Evolutionary conservation across 495 filamentous ascomycete species (phyloP), one percentile per base, ranked within the genome.

Genomic region (Penicillium subrubescens): DNA sequence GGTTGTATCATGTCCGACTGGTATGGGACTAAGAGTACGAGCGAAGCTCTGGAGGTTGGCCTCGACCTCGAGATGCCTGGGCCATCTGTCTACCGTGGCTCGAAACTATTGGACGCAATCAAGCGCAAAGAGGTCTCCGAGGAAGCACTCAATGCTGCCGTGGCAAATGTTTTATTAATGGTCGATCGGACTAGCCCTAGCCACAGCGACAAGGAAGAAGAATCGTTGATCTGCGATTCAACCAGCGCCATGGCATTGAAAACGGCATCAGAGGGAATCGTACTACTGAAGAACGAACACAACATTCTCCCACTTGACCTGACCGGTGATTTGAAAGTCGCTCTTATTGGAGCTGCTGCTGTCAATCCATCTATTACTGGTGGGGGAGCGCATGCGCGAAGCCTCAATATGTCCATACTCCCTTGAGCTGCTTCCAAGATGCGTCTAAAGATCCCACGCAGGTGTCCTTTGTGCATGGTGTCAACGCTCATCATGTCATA

Each of bases 21-120:
- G 29, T 27, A 50, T 6, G 61, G 61, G n/a, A 43, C 37, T 5
- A 50, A 63, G 17, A 37, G 53, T 23, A 63, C 61, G 5, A 31
- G 27, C 35, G n/a, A 25, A 8, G 33, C 39, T 10, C 10, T 63
- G 3, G n/a, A 33, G 12, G 61, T 53, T 4, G 61, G 61, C 4
- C 25, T 63, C 23, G 61, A 44, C 23, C 39, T 63, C 2, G 61
- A 63, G 44, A 44, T 63, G 29, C 61, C 61, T 1, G 61, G 61
- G 3, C 53, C 53, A 50, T 15, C 61, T 34, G 19, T 31, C 33
- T 51, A 25, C 39, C 53, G 61, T 3, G 61, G 61, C 2, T 12
- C 48, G 12, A 14, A 51, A 3, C 21, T 63, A 11, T 25, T 50
- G 27, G 14, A 57, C 29, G 61, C 61, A 8, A 25, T 63, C 4